Base-by-base conservation (phyloP, 2,329 filamentous ascomycete species). In the Fusarium acutatum region DNA sequence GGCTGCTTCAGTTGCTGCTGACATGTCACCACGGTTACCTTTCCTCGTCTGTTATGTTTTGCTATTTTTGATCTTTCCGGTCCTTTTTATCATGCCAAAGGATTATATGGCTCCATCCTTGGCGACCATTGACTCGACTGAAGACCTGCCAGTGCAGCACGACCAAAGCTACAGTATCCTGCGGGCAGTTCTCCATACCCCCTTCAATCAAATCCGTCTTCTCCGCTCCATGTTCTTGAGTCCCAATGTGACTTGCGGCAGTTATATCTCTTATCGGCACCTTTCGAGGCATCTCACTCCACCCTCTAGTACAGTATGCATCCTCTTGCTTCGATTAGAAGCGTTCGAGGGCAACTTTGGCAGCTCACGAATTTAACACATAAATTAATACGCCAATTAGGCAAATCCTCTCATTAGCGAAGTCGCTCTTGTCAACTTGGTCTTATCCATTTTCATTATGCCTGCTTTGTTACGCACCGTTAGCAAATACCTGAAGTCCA, bases 91-190 rank as follows among this genome's bases (percentile, higher is more conserved):
- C 2, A 18, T 53, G 14, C 24, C 14, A 26, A 37, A 18, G 7
- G 10, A n/a, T n/a, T 11, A 13, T 17, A 22, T 17, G 28, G 5
- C 7, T 7, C 3, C 10, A 18, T 15, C 14, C 2, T 3, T 7
- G 6, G 14, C 6, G 18, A 6, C 20, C 1, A 13, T 22, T 22
- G 5, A 28, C 10, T 22, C 18, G 0, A 5, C 20, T 18, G 34
- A 14, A 9, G 34, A 53, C 4, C 3, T 2, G 11, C 20, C 24
- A 28, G 3, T 2, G 3, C 17, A 12, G 13, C 2, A 37, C 18
- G 13, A 22, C 2, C 18, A 37, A 7, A 14, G 13, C 0, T 9
- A 37, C 3, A 28, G 34, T 5, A 28, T 9, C 4, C 18, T 28
- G 1, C 14, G 4, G 20, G 24, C 4, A 28, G 24, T 18, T n/a